Evolutionary conservation across 257 asterid species (phyloP), one percentile per base, ranked within the genome.

Genomic region (Echium plantagineum): DNA sequence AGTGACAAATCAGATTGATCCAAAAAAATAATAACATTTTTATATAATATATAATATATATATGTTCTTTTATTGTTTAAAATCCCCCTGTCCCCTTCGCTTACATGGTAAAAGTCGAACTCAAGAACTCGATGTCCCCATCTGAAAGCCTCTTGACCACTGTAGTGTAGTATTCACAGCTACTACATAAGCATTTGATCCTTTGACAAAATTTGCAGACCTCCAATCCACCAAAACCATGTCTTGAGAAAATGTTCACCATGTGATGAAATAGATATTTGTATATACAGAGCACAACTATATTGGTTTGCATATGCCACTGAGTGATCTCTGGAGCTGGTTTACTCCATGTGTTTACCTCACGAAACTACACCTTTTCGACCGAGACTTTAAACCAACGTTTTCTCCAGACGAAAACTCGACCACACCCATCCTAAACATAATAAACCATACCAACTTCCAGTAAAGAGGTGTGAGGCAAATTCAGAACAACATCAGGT

Each of bases 401-500:
- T 8, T 35, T 35, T 35, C n/a, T 7, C 46, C 1, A 9, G 46
- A 35, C 46, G 13, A 5, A 13, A 1, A 0, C 46, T 35, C 12
- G 7, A 35, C 13, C 46, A 35, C 13, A 7, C 0, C 2, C 9
- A 42, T 42, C 49, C 7, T 76, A 89, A 69, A 90, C 96, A 67
- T 85, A 78, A 70, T 88, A 88, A 62, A 91, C 86, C 98, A 88
- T 88, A 58, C 95, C 96, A 59, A 91, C 96, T 76, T 91, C 98
- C 54, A 85, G 85, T 52, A 88, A 86, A 83, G 95, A 85, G 47
- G 86, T 85, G 74, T 88, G 98, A 35, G 96, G 95, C 65, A 91
- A 84, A 75, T 88, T 81, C 49, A 91, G 96, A 6, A 86, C 90
- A 71, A 91, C 98, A 1, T 86, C 66, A 15, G 98, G 98, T 21